Evolutionary conservation across 2,329 filamentous ascomycete genomes (phyloP).

Genomic region (Neopestalotiopsis rosae): DNA sequence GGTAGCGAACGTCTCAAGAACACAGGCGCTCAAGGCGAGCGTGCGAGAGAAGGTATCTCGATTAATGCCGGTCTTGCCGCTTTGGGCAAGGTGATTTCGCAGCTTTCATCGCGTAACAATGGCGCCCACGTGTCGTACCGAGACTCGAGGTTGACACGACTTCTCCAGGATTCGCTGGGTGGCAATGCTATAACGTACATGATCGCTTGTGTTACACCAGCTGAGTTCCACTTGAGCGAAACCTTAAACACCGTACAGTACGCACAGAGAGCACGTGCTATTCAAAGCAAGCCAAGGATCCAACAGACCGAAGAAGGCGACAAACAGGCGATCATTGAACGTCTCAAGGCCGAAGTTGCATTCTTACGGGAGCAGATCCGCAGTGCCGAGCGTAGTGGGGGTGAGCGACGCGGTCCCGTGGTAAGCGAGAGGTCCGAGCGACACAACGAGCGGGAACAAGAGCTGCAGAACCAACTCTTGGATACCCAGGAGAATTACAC

Average conservation of each 20-base stretch:
- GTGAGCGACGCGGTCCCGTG: slow-evolving; percentile 57
- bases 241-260: slow-evolving; percentile 98
- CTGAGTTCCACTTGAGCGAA: slow-evolving; percentile 96
- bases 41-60: slow-evolving; percentile 94
- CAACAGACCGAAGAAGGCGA: slow-evolving; percentile 93
- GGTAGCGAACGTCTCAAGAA: slow-evolving; percentile 98
- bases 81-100: slow-evolving; percentile 96
- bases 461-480: slow-evolving; percentile 91
- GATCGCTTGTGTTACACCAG: slow-evolving; percentile 97
- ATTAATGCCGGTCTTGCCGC: slow-evolving; percentile 97
- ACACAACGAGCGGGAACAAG: slow-evolving; percentile 82
- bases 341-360: slow-evolving; percentile 89
- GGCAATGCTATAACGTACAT: slow-evolving; percentile 99
- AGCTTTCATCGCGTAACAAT: slow-evolving; percentile 86
- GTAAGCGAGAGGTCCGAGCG: slow-evolving; percentile 78
- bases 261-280: slow-evolving; percentile 91
- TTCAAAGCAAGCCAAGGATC: slow-evolving; percentile 96
- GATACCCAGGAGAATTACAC: slow-evolving; percentile 95
- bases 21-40: slow-evolving; percentile 91
- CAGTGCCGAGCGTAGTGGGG: slow-evolving; percentile 73
- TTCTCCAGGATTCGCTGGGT: slow-evolving; percentile 94
- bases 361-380: slow-evolving; percentile 94
- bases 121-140: slow-evolving; percentile 96
- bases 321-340: slow-evolving; percentile 91
- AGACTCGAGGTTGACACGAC: slow-evolving; percentile 93